These are phyloP conservation scores for Clonostachys rosea DNA, from an alignment of 2,329 filamentous ascomycete species.

Conservation along the genomic window DNA sequence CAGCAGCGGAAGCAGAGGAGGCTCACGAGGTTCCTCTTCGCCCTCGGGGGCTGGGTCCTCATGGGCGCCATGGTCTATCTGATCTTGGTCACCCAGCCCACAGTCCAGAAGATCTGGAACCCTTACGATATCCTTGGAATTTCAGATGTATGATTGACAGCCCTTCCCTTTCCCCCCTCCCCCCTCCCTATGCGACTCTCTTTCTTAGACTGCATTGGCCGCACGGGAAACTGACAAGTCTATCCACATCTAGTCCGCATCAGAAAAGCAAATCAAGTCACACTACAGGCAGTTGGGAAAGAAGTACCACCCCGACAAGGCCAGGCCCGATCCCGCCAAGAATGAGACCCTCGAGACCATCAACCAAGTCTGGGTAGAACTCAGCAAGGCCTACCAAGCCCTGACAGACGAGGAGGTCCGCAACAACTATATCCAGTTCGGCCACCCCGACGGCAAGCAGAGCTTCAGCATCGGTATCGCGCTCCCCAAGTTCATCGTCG, in stretches of 20 bases:
- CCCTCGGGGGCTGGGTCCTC: conserved; percentile 71
- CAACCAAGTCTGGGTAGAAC: conserved; percentile 86
- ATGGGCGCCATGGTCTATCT: conserved; percentile 93
- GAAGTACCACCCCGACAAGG: conserved; percentile 90
- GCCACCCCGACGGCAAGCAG: conserved; percentile 97
- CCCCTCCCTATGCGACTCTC: not conserved
- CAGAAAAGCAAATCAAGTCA: conserved; percentile 87
- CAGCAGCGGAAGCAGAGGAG: conserved; percentile 88
- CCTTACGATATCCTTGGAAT: conserved; percentile 93
- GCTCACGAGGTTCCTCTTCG: conserved; percentile 76
- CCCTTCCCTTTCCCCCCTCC: not conserved
- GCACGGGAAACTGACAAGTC: not conserved
- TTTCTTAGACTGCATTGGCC: not conserved
- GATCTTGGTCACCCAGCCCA: conserved; percentile 72
- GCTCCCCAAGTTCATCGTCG: conserved; percentile 86
- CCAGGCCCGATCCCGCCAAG: conserved; percentile 73
- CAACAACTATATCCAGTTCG: conserved; percentile 94
- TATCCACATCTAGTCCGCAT: conserved; percentile 54
- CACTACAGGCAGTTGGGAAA: conserved; percentile 85
- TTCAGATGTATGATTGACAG: conserved; percentile 56
- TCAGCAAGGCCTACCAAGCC: conserved; percentile 97
- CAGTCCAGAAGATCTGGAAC: conserved; percentile 81
- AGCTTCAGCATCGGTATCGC: conserved; percentile 97
- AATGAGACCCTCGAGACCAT: conserved; percentile 85
- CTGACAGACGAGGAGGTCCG: conserved; percentile 95